Conservation (phyloP, 2,329 filamentous ascomycete genomes). For the Neopestalotiopsis rosae region DNA sequence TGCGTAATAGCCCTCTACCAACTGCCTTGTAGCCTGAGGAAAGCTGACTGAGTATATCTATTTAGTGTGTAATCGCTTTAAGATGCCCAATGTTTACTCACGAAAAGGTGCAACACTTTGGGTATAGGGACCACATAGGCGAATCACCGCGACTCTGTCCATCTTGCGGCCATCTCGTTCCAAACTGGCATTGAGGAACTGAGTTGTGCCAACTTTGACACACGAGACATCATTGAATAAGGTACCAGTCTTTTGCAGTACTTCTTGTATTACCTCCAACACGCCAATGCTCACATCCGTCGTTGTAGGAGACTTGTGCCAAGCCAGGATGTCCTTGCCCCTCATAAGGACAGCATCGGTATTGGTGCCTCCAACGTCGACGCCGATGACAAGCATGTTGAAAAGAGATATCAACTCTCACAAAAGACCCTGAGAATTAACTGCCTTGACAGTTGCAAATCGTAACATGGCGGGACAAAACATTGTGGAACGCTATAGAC, state of each 20-base stretch:
- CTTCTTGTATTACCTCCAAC: conserved; percentile 46
- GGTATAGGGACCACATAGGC: conserved; percentile 55
- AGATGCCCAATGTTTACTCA: not conserved
- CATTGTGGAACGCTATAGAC: no score
- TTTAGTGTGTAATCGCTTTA: not conserved
- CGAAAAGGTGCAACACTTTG: not conserved
- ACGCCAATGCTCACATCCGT: conserved; percentile 53
- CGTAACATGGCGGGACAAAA: no score
- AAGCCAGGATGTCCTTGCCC: conserved; percentile 32
- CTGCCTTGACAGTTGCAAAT: no score
- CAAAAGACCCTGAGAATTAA: no score
- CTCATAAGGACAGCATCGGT: conserved; percentile 8
- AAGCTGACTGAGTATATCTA: not conserved
- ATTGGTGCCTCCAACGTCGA: conserved; percentile 7
- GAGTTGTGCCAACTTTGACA: conserved; percentile 60
- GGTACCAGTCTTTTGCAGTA: conserved; percentile 40
- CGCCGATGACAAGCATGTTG: not conserved
- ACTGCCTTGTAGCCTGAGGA: not conserved
- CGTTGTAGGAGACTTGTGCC: conserved; percentile 56
- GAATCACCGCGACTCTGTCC: conserved; percentile 57
- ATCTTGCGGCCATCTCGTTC: conserved; percentile 56
- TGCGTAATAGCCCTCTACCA: not conserved
- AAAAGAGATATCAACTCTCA: no score
- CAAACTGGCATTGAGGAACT: conserved; percentile 65
- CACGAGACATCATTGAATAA: conserved; percentile 46